Base-by-base conservation (phyloP, 1,284 basidiomycete genomes). In the Apiotrichum akiyoshidainum region DNA sequence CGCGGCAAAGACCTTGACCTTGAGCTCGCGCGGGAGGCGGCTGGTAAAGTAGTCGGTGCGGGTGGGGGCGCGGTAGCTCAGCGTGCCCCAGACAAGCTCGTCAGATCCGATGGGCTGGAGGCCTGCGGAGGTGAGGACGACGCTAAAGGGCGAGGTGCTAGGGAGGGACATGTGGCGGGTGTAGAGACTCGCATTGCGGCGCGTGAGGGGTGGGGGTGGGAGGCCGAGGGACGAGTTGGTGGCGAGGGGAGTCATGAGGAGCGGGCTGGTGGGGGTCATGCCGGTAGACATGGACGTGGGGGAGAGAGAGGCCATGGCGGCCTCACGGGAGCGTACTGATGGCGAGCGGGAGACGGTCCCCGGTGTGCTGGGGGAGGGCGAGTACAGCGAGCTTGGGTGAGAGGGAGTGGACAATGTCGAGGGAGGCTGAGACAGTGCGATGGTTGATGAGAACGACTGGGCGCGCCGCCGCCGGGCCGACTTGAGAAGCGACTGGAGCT, bases 1-100 rank as follows among this genome's bases (percentile, higher is more conserved):
- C 0, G 65, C 54, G 7, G 51, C 69, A 41, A 94, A 76, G 10
- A 93, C 79, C n/a, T 81, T 77, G 33, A 93, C 70, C 65, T 83
- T 85, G 52, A 93, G 74, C 72, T 94, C 92, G 54, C 81, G 82
- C 1, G 91, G 90, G 8, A 93, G 80, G 54, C 81, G 72, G 42
- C 83, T 81, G 64, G 65, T 64, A 51, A 79, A 78, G 17, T 58
- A 44, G 52, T 67, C 61, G 10, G 45, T 46, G 31, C 58, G 44
- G 2, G 54, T 14, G 2, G 51, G 54, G 1, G 58, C 58, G 34
- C 62, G 58, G 54, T 63, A 63, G 31, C 46, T 51, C 16, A 63
- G 56, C 2, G 62, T 63, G 45, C 62, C 62, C 62, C 62, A 63
- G n/a, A 63, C 62, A 22, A 63, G 52, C 54, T 63, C 58, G 54